Evolutionary conservation across 805 yeast genomes (phyloP), one percentile per base, ranked within the genome.

Genomic region (Isabelozyma rhagii): DNA sequence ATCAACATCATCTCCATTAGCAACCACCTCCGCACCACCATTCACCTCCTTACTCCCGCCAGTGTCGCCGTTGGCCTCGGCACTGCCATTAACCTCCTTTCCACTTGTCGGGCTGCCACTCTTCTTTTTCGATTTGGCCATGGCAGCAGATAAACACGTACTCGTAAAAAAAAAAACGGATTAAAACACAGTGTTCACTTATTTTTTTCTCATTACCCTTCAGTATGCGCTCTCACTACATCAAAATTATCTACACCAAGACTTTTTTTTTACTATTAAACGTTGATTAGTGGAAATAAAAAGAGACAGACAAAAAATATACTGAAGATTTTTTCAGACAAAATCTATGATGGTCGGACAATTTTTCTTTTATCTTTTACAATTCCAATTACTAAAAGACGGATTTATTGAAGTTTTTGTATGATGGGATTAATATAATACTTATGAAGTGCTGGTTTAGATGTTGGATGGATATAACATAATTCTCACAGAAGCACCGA

Each of bases 391-490:
- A 31, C 36, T 31, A 31, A 31, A 31, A 31, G 36, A 31, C 36
- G 36, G 36, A 31, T 31, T 31, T 31, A 31, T 31, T 31, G 36
- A 31, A 31, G 36, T 31, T 31, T 21, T 31, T 31, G 36, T 31
- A 31, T 31, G 36, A 31, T 31, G 36, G 36, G 36, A 31, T 31
- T 31, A 31, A 31, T 31, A 31, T 31, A 31, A 31, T 31, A 31
- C 36, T 31, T 31, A 31, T 31, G 36, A 31, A 31, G n/a, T 31
- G 36, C n/a, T 31, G 36, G 36, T 31, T 31, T 93, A 93, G 89
- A 93, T 94, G 96, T 87, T 92, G 65, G 98, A 93, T 82, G 99
- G 99, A 89, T 93, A 93, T 80, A 93, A 92, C 96, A 94, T 91
- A 84, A 94, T 85, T 85, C 99, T 89, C 76, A 94, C 98, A 64